Evolutionary conservation across 805 yeast genomes (phyloP).

Genomic region (Schwanniomyces pseudopolymorphus): DNA sequence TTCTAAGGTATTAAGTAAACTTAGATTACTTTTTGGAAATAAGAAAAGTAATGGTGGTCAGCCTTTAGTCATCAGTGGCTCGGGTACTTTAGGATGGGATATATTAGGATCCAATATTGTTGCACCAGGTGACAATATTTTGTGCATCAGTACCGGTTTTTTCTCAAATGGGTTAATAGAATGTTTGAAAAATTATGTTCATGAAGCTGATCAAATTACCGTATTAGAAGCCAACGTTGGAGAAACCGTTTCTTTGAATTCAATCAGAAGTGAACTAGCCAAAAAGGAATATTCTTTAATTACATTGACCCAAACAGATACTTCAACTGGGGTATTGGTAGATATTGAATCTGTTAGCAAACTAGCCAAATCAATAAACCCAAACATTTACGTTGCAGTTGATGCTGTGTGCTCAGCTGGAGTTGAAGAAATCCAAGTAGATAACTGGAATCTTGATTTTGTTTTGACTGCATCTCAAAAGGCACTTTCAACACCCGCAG

Average conservation of each 20-base stretch:
- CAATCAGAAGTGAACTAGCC: conserved; percentile 1
- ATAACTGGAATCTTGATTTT: conserved; percentile 14
- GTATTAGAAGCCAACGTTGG: conserved; percentile 6
- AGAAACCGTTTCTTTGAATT: conserved; percentile 3
- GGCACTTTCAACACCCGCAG: conserved; percentile 7
- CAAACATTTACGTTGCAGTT: conserved; percentile 8
- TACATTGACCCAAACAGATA: conserved; percentile 8
- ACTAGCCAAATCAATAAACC: conserved; percentile 5
- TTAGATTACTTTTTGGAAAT: conserved; percentile 6
- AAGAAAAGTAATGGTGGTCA: conserved; percentile 6
- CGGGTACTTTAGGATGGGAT: conserved; percentile 11
- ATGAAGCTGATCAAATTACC: conserved; percentile 4
- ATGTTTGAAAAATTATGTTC: conserved; percentile 8
- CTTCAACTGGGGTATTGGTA: conserved; percentile 9
- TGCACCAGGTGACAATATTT: conserved; percentile 12
- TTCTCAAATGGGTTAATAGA: conserved; percentile 7
- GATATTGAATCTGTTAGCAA: conserved; percentile 5
- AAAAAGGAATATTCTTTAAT: conserved; percentile 1
- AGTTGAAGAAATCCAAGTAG: conserved; percentile 12
- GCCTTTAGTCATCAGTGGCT: conserved; percentile 6
- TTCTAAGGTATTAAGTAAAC: conserved; percentile 4
- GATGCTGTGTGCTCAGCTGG: conserved; percentile 11
- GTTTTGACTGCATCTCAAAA: conserved; percentile 9
- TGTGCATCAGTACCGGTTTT: conserved; percentile 8
- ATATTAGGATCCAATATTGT: conserved; percentile 8